Evolutionary conservation across 1,284 basidiomycete genomes (phyloP).

Genomic region (Puccinia coronata): DNA sequence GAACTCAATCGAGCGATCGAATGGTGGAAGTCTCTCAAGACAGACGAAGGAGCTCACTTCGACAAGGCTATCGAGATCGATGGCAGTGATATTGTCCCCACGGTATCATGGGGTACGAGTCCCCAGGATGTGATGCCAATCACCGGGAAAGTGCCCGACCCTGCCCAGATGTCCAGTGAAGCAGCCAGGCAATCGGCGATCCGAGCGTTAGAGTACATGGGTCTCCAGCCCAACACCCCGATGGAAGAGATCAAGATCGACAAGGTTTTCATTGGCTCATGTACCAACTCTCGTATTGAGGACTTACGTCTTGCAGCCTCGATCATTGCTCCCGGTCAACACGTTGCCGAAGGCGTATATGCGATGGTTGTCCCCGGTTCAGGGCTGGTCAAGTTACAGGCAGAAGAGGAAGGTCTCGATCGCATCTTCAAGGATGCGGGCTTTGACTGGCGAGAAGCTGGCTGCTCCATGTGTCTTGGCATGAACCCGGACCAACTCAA

Average conservation of each 20-base stretch:
- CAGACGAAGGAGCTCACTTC: conserved; percentile 85
- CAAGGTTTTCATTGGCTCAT: conserved; percentile 95
- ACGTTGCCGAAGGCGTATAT: too few relatives aligned
- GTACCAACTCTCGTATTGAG: conserved; percentile 95
- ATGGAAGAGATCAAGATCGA: conserved; percentile 84
- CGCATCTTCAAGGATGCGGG: too few relatives aligned
- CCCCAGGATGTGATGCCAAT: conserved; percentile 90
- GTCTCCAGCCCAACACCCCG: conserved; percentile 74
- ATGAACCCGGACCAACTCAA: too few relatives aligned
- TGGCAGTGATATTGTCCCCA: conserved; percentile 87
- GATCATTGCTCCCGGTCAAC: conserved; percentile 69
- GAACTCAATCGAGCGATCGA: conserved; percentile 84
- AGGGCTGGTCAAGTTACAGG: too few relatives aligned
- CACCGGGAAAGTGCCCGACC: conserved; percentile 80
- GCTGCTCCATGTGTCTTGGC: conserved; percentile 95
- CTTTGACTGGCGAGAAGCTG: too few relatives aligned
- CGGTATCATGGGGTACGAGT: conserved; percentile 94
- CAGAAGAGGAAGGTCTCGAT: too few relatives aligned
- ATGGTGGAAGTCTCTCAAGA: conserved; percentile 83
- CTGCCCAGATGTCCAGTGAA: conserved; percentile 69
- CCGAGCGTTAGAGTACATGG: conserved; percentile 89
- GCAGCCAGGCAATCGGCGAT: conserved; percentile 73
- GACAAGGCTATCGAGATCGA: conserved; percentile 83
- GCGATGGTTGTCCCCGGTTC: too few relatives aligned
- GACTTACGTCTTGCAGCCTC: conserved; percentile 86